Evolutionary conservation across 2,329 filamentous ascomycete genomes (phyloP).

Genomic region (Colletotrichum filicis): DNA sequence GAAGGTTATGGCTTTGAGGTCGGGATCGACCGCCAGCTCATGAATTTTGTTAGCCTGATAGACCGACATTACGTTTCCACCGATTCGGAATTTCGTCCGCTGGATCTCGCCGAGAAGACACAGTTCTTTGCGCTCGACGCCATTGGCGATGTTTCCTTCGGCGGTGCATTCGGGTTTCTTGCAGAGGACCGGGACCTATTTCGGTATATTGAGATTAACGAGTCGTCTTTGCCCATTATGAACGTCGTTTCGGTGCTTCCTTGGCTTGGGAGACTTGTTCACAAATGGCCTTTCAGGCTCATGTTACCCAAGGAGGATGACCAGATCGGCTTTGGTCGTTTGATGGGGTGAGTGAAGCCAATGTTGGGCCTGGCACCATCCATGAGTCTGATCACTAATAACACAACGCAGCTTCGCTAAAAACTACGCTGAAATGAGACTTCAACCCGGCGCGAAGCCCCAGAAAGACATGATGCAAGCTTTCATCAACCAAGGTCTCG

Average conservation of each 20-base stretch:
- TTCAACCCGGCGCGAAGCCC: slow-evolving; percentile 39
- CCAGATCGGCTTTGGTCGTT: slow-evolving; percentile 50
- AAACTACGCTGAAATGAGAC: slow-evolving; percentile 40
- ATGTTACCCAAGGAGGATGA: slow-evolving; percentile 54
- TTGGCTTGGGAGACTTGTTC: slow-evolving; percentile 52
- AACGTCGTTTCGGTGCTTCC: slow-evolving; percentile 55
- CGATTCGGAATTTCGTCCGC: slow-evolving; percentile 43
- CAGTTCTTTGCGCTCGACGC: slow-evolving; percentile 66
- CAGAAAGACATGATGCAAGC: slow-evolving; percentile 52
- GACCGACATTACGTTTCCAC: slow-evolving; percentile 58
- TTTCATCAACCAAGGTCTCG: slow-evolving; percentile 51
- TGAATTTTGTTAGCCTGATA: slow-evolving; percentile 56
- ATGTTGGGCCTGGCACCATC: too few relatives aligned
- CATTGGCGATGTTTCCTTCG: slow-evolving; percentile 64
- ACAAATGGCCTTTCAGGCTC: slow-evolving; percentile 51
- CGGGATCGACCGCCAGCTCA: slow-evolving; percentile 51
- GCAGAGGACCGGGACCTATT: slow-evolving; percentile 59
- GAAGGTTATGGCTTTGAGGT: slow-evolving; percentile 53
- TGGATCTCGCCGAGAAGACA: slow-evolving; percentile 62
- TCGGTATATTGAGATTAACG: slow-evolving; percentile 55
- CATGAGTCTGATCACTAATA: not conserved
- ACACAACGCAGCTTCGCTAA: slow-evolving; percentile 39
- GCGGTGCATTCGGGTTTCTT: slow-evolving; percentile 62
- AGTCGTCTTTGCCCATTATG: slow-evolving; percentile 54
- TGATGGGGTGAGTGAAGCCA: slow-evolving; percentile 43